Evolutionary conservation across 768 basidiomycete species (phyloP).

Genomic region (Podaxis sp.): DNA sequence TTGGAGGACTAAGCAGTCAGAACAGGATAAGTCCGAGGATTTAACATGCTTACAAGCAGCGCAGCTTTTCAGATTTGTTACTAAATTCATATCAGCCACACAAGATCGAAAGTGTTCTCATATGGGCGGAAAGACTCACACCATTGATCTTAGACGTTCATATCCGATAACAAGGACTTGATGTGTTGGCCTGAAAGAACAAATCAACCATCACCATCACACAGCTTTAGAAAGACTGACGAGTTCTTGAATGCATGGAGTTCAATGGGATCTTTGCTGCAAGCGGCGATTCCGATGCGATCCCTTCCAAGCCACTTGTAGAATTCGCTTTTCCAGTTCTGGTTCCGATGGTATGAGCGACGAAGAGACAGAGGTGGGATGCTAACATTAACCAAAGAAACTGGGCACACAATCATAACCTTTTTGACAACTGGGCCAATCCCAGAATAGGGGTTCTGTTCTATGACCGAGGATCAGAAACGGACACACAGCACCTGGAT

Average conservation of each 20-base stretch:
- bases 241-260: constrained; percentile 75
- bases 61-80: constrained; percentile 13
- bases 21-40: neutral
- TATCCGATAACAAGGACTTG: constrained; percentile 95
- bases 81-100: neutral
- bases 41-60: constrained; percentile 4
- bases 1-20: constrained; percentile 63
- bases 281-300: constrained; percentile 44
- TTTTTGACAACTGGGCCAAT: constrained; percentile 64
- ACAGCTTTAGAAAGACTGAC: constrained; percentile 37
- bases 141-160: constrained; percentile 80
- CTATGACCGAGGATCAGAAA: constrained; percentile 35
- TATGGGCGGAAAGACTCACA: constrained; percentile 48
- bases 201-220: neutral
- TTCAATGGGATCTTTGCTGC: constrained; percentile 46
- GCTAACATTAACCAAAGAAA: constrained; percentile 79
- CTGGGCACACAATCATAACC: constrained; percentile 91
- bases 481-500: neutral
- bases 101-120: neutral
- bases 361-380: neutral
- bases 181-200: constrained; percentile 55
- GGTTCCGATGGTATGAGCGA: constrained; percentile 3
- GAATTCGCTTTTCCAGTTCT: constrained; percentile 98
- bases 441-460: constrained; percentile 79
- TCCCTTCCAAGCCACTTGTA: constrained; percentile 83